A percentile compares a stretch with the other conserved stretches of the same genome.
phyloP scores from a whole-genome alignment of 176 grass and related monocot genomes.

The Coix lacrymajobi region DNA sequence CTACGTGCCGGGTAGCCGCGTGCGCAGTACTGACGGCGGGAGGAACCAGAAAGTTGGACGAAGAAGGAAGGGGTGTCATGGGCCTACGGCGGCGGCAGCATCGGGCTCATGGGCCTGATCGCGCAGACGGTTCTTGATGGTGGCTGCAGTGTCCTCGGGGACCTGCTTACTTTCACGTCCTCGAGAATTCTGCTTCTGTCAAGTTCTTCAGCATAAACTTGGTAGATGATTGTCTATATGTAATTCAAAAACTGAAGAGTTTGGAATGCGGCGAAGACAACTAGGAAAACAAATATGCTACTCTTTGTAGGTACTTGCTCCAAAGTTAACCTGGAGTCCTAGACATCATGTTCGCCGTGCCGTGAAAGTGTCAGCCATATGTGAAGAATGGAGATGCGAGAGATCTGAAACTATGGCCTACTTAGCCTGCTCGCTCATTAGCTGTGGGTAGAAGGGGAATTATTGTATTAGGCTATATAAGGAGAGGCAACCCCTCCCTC shows the following conservation, averaged over 20 bases:
- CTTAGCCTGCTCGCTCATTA: too few relatives aligned
- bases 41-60: too few relatives aligned
- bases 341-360: not conserved
- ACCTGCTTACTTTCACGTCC: not conserved
- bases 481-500: too few relatives aligned
- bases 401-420: not conserved
- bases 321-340: not conserved
- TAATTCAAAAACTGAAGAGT: constrained; percentile 5
- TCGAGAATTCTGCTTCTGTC: not conserved
- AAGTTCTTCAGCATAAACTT: too few relatives aligned
- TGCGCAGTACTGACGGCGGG: too few relatives aligned
- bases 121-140: constrained; percentile 82
- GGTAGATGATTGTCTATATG: not conserved
- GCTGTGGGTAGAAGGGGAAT: too few relatives aligned
- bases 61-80: too few relatives aligned
- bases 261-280: too few relatives aligned
- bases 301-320: not conserved
- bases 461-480: too few relatives aligned
- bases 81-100: constrained; percentile 92
- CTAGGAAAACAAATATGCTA: not conserved
- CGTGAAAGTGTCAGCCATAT: not conserved
- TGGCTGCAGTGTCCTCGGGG: constrained; percentile 86
- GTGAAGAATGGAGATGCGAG: not conserved
- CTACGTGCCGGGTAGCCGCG: too few relatives aligned
- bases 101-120: constrained; percentile 95